These are phyloP conservation scores for Blastobotrys parvus DNA, from an alignment of 805 yeast species.

Conservation along the genomic window DNA sequence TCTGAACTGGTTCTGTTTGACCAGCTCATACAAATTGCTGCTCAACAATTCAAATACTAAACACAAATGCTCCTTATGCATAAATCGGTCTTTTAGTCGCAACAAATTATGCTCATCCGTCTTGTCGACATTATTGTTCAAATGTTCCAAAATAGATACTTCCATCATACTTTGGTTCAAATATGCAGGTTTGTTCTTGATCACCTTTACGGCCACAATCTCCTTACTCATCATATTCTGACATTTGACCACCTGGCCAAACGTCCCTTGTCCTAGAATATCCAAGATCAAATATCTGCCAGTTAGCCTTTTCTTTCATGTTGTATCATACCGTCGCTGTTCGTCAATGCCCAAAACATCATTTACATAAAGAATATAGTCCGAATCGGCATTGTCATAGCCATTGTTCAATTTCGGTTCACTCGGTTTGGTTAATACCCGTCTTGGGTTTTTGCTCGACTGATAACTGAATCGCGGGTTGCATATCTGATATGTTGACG, in stretches of 20 bases:
- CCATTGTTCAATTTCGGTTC: slow-evolving; percentile 79
- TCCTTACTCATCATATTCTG: slow-evolving; percentile 73
- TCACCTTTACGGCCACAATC: slow-evolving; percentile 88
- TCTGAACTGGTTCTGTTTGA: slow-evolving; percentile 87
- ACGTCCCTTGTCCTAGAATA: slow-evolving; percentile 91
- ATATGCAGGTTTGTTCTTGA: slow-evolving; percentile 85
- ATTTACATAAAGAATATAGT: slow-evolving; percentile 88
- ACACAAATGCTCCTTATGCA: slow-evolving; percentile 84
- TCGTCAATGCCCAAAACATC: slow-evolving; percentile 85
- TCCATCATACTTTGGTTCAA: slow-evolving; percentile 88
- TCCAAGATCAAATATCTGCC: slow-evolving; percentile 89
- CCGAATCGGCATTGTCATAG: slow-evolving; percentile 77
- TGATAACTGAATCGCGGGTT: slow-evolving; percentile 78
- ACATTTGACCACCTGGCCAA: slow-evolving; percentile 97
- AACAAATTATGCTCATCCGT: slow-evolving; percentile 66
- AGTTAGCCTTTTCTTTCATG: too few relatives aligned
- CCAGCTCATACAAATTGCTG: slow-evolving; percentile 79
- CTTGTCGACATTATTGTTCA: slow-evolving; percentile 66
- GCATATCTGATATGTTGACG: slow-evolving; percentile 77
- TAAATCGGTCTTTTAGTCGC: slow-evolving; percentile 74
- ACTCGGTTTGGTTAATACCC: slow-evolving; percentile 88
- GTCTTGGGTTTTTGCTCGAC: slow-evolving; percentile 76
- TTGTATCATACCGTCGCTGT: slow-evolving; percentile 69
- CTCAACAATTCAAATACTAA: slow-evolving; percentile 85
- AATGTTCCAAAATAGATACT: slow-evolving; percentile 72